Conservation (phyloP, 1,284 basidiomycete species). For the Sporisorium exsertum region DNA sequence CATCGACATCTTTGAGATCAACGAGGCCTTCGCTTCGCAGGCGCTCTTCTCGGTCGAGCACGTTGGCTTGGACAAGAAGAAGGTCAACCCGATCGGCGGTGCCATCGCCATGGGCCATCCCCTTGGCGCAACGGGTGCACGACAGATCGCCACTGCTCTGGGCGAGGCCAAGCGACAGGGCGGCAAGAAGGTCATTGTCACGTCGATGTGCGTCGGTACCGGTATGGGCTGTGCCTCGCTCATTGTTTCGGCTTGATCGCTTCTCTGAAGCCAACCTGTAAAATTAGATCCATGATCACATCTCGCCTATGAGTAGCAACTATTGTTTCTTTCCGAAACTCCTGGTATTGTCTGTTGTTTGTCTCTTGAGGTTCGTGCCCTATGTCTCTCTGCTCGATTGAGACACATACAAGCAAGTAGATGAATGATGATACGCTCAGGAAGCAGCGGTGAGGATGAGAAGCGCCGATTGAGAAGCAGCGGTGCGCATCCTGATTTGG, state of each 20-base stretch:
- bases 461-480: background rate
- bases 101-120: conserved; percentile 71
- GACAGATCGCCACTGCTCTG: conserved; percentile 86
- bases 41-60: conserved; percentile 74
- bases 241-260: conserved; percentile 76
- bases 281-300: conserved; percentile 15
- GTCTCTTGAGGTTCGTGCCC: background rate
- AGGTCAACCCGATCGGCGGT: conserved; percentile 72
- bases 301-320: background rate
- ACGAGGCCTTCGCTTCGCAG: conserved; percentile 71
- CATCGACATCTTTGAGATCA: conserved; percentile 68
- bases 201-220: conserved; percentile 89
- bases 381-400: background rate
- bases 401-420: background rate
- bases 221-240: conserved; percentile 86
- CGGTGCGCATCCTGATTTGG: background rate
- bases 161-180: conserved; percentile 80
- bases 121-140: conserved; percentile 77
- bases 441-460: background rate
- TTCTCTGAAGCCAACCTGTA: conserved; percentile 7
- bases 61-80: conserved; percentile 70
- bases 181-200: conserved; percentile 73
- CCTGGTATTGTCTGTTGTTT: background rate
- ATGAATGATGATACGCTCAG: background rate
- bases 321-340: background rate